Evolutionary conservation across 148 eudicot species (phyloP), one percentile per base, ranked within the genome.

Genomic region (Spergularia marina): DNA sequence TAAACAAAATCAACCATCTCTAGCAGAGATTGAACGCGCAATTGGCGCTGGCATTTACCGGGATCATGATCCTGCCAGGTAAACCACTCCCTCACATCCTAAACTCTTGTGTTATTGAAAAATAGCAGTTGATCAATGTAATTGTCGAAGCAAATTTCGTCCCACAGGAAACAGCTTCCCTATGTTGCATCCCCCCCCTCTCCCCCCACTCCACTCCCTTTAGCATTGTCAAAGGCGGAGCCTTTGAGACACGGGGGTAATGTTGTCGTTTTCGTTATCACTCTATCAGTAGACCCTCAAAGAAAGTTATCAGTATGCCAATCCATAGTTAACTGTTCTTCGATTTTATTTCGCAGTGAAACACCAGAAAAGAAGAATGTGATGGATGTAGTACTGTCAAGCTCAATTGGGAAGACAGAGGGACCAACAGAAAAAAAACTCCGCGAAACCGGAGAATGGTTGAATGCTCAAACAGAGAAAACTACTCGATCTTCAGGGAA

Each of bases 381-480:
- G 51, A 80, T 87, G 8, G 96, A 89, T 67, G 44, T 70, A 34
- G 64, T 91, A 18, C 44, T 93, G 64, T 84, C 86, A 65, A 89
- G 83, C 70, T 55, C 90, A 0, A 81, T 89, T 6, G 94, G 94
- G 54, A 75, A 74, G 76, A 81, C 75, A 1, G 94, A 91, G 77
- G 91, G 92, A 9, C 57, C 84, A 12, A 83, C 84, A 54, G 97
- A 92, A 84, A 85, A 68, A 76, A 80, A 70, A 75, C 91, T 91
- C 4, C 79, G 97, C 12, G 94, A 92, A 82, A 87, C 91, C 2
- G 97, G 97, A 59, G 94, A 88, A 52, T 90, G 94, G 97, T 72
- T 89, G 4, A 78, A 76, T 63, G 74, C 72, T 39, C 66, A 70
- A 84, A 85, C 88, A 11, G 89, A 91, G 77, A 83, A 44, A 7